Conservation (phyloP, 192 early-diverging fungal species). For the Irineochytrium annulatum region DNA sequence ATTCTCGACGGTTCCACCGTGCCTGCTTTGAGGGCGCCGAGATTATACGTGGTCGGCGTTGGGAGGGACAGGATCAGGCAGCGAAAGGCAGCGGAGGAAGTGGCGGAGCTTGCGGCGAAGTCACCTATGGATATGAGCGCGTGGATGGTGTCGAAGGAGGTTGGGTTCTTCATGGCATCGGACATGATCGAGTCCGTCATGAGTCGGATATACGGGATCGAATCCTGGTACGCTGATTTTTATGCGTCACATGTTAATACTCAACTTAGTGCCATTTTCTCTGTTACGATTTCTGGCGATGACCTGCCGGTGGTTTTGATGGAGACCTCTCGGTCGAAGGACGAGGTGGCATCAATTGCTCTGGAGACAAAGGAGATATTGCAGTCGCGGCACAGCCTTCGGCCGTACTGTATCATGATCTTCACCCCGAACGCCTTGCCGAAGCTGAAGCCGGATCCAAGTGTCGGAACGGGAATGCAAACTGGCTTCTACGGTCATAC, state of each 20-base stretch:
- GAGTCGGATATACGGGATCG: constrained; percentile 16
- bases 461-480: constrained; percentile 17
- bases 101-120: constrained; percentile 10
- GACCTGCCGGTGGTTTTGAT: constrained; percentile 68
- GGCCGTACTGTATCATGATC: constrained; percentile 57
- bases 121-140: neutral
- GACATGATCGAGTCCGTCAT: constrained; percentile 34
- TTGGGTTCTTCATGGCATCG: neutral
- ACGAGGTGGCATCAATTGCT: constrained; percentile 49
- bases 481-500: constrained; percentile 27
- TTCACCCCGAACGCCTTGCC: constrained; percentile 60
- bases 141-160: neutral
- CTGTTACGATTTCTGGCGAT: constrained; percentile 64
- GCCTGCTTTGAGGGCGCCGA: constrained; percentile 39
- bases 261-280: constrained; percentile 39
- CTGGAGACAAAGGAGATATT: constrained; percentile 54
- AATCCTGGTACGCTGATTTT: constrained; percentile 25
- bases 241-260: neutral
- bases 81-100: constrained; percentile 35
- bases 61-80: constrained; percentile 74
- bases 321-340: constrained; percentile 55
- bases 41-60: constrained; percentile 70
- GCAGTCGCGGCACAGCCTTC: constrained; percentile 55
- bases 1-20: constrained; percentile 20
- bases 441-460: constrained; percentile 28